Evolutionary conservation across 164 flowering plant species (phyloP).

Genomic region (Liriodendron chinense): DNA sequence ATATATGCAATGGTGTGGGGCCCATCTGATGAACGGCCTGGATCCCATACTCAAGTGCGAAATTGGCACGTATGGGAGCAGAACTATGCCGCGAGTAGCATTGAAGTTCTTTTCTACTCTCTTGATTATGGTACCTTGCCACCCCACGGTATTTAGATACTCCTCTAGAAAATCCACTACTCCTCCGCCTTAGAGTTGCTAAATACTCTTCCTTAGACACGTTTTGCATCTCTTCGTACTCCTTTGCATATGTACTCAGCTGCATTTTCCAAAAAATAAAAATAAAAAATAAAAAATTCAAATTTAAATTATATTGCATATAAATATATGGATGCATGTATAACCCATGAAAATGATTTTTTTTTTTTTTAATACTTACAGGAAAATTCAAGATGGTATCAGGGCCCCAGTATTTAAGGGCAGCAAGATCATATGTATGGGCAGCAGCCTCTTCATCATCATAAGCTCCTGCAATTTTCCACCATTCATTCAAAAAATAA

Average conservation of each 20-base stretch:
- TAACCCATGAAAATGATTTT: background rate
- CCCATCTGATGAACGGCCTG: background rate
- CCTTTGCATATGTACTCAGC: conserved; percentile 57
- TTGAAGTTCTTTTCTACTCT: too few relatives aligned
- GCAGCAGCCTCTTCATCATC: conserved; percentile 92
- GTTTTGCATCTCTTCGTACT: conserved; percentile 63
- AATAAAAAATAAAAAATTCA: background rate
- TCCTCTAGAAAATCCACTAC: conserved; percentile 94
- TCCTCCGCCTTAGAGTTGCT: conserved; percentile 61
- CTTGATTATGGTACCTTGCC: conserved; percentile 51
- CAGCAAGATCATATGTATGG: conserved; percentile 89
- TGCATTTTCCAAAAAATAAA: conserved; percentile 24
- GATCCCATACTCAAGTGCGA: background rate
- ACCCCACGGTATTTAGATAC: conserved; percentile 97
- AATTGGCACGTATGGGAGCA: background rate
- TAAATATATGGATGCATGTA: background rate
- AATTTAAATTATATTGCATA: background rate
- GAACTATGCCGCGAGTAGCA: background rate
- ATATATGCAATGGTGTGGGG: background rate
- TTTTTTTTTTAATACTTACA: conserved; percentile 31
- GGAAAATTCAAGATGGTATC: conserved; percentile 74
- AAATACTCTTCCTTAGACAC: conserved; percentile 72
- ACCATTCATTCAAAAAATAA: background rate
- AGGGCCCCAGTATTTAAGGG: conserved; percentile 92
- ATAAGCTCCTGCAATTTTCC: conserved; percentile 64